phyloP scores from a whole-genome alignment of 352 stramenopile genomes.

The Phytopythium helicoides region DNA sequence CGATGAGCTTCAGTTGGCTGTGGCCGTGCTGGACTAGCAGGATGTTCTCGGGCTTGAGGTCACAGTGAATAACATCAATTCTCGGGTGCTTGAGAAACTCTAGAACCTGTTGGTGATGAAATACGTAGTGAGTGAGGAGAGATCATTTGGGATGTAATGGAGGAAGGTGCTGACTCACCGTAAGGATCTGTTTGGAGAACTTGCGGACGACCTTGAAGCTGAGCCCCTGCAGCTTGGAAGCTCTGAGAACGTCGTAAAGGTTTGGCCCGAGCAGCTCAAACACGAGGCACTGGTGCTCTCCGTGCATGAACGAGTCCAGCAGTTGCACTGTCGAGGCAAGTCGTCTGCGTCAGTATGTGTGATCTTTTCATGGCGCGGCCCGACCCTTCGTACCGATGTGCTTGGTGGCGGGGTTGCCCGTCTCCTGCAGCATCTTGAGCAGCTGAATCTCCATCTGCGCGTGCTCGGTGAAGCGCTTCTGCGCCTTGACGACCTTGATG shows the following conservation, averaged over 20 bases:
- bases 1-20: slow-evolving; percentile 98
- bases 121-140: neutral
- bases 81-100: slow-evolving; percentile 87
- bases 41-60: slow-evolving; percentile 99
- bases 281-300: slow-evolving; percentile 97
- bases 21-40: slow-evolving; percentile 92
- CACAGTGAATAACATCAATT: slow-evolving; percentile 98
- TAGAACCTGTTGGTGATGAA: slow-evolving; percentile 35
- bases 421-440: slow-evolving; percentile 88
- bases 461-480: slow-evolving; percentile 96
- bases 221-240: slow-evolving; percentile 91
- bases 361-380: too few relatives aligned
- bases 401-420: slow-evolving; percentile 71
- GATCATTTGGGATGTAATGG: too few relatives aligned
- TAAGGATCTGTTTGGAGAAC: slow-evolving; percentile 95
- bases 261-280: slow-evolving; percentile 97
- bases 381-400: slow-evolving; percentile 84
- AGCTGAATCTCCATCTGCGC: slow-evolving; percentile 97
- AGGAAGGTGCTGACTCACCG: slow-evolving; percentile 25
- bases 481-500: slow-evolving; percentile 99
- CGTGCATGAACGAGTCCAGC: slow-evolving; percentile 94
- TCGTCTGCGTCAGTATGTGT: too few relatives aligned
- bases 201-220: slow-evolving; percentile 95
- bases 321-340: slow-evolving; percentile 77
- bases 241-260: slow-evolving; percentile 96